Conservation (phyloP, 306 rosid species). For the Albizia julibrissin region DNA sequence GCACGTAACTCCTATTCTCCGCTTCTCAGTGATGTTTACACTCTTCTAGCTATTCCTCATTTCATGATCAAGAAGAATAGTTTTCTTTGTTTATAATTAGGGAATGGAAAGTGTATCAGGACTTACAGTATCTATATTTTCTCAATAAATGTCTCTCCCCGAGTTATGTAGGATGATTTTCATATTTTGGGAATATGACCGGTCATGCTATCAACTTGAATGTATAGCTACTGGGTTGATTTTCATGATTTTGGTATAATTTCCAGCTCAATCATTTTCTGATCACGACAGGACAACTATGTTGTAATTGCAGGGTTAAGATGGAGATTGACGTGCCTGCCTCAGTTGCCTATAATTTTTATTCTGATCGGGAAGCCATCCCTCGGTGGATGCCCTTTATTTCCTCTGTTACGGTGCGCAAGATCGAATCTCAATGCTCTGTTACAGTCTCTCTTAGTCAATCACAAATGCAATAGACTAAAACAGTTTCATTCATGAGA, state of each 20-base stretch:
- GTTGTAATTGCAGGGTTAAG: conserved; percentile 80
- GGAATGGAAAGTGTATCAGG: not conserved
- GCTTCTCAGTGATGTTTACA: not conserved
- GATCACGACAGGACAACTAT: not conserved
- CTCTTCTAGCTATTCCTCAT: not conserved
- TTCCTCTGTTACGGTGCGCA: conserved; percentile 72
- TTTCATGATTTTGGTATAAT: not conserved
- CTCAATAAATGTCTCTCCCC: not conserved
- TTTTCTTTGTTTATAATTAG: not conserved
- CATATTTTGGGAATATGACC: not conserved
- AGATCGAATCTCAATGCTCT: conserved; percentile 14
- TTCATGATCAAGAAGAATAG: not conserved
- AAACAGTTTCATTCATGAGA: not conserved
- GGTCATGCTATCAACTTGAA: no score
- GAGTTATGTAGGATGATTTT: conserved; percentile 1
- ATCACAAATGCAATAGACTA: not conserved
- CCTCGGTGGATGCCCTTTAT: conserved; percentile 97
- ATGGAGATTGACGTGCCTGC: conserved; percentile 78
- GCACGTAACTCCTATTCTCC: conserved; percentile 55
- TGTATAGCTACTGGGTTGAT: not conserved
- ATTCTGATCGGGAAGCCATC: conserved; percentile 91
- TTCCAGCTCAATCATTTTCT: not conserved
- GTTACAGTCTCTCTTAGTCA: not conserved
- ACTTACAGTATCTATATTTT: not conserved
- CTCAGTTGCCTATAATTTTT: conserved; percentile 76